Evolutionary conservation across 345 rosid genomes (phyloP).

Genomic region (Xanthoceras sorbifolium): DNA sequence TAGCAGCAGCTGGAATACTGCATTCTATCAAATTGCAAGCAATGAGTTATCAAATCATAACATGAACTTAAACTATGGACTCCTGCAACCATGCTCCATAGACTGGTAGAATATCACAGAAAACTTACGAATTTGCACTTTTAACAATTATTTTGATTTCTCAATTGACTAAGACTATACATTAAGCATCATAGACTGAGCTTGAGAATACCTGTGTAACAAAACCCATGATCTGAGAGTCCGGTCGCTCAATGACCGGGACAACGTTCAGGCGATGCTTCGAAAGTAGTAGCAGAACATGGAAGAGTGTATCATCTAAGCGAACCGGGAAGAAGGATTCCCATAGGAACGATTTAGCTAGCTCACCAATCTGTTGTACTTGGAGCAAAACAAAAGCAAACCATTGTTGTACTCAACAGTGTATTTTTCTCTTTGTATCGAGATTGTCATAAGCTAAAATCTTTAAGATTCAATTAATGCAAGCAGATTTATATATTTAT

Average conservation of each 20-base stretch:
- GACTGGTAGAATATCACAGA: background rate
- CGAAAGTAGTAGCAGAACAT: slow-evolving; percentile 42
- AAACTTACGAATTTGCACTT: background rate
- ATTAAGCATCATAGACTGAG: background rate
- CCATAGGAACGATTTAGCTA: slow-evolving; percentile 50
- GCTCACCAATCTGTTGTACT: slow-evolving; percentile 34
- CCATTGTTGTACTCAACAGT: background rate
- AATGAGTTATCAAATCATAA: background rate
- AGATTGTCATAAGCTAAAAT: background rate
- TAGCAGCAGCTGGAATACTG: slow-evolving; percentile 41
- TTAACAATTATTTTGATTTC: background rate
- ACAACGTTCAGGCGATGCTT: slow-evolving; percentile 40
- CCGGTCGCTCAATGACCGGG: slow-evolving; percentile 33
- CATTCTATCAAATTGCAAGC: slow-evolving; percentile 28
- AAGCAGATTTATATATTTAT: too few relatives aligned
- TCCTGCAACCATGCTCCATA: background rate
- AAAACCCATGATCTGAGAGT: slow-evolving; percentile 31
- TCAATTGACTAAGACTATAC: background rate
- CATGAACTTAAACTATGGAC: background rate
- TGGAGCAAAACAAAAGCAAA: background rate
- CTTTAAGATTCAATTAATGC: background rate
- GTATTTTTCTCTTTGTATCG: background rate
- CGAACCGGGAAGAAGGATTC: slow-evolving; percentile 44
- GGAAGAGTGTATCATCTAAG: slow-evolving; percentile 43
- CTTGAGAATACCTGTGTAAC: slow-evolving; percentile 36